Percentiles rank a stretch among this genome's conserved stretches.
Evolutionary conservation across 768 basidiomycete species (phyloP).

Genomic region (Termitomyces eurrhizus): DNA sequence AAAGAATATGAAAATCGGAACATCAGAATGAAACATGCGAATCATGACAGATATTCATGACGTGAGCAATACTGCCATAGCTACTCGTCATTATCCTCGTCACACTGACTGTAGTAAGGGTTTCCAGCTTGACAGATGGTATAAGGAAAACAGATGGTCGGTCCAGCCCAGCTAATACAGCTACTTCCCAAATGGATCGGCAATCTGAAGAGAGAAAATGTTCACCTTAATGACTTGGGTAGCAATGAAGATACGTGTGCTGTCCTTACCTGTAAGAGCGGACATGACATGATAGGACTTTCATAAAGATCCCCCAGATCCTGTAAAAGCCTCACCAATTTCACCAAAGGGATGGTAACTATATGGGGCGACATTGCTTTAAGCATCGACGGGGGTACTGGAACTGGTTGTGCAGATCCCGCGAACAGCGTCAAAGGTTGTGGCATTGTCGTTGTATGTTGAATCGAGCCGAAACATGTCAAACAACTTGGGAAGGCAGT

Average conservation of each 20-base stretch:
- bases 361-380: no score
- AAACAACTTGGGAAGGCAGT: no score
- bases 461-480: no score
- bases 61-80: no score
- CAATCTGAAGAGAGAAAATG: neutral
- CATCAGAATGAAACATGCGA: no score
- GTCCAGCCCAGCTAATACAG: conserved; percentile 25
- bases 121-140: conserved; percentile 24
- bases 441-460: no score
- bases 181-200: conserved; percentile 5
- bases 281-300: neutral
- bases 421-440: no score
- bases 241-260: conserved; percentile 19
- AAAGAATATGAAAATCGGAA: no score
- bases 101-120: conserved; percentile 29
- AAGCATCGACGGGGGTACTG: no score
- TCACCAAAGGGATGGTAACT: conserved; percentile 29
- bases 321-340: conserved; percentile 25
- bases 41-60: no score
- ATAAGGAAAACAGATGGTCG: conserved; percentile 23
- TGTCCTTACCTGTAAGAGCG: conserved; percentile 17
- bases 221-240: conserved; percentile 33
- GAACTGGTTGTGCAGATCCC: no score
- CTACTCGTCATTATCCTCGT: no score
- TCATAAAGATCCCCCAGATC: neutral